Base-by-base conservation (phyloP, 768 basidiomycete genomes). In the Fistulinella prunicolor region DNA sequence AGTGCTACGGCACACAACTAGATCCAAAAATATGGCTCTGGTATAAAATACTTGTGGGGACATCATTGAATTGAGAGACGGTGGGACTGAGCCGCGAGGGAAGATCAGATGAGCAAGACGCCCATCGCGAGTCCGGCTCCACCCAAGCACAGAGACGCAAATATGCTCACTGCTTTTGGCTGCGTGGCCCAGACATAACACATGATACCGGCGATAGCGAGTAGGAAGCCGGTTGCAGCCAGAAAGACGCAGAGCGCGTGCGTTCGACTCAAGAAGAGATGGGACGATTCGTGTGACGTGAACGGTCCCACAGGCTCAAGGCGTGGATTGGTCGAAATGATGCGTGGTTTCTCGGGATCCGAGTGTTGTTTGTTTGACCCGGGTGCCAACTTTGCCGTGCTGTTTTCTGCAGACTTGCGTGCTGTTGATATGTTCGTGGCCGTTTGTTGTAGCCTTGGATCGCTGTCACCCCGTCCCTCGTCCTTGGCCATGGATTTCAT, bases 291-390 rank as follows among this genome's bases (percentile, higher is more conserved):
- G 66, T 21, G 69, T 19, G 57, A 23, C 51, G 59, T 61, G 60
- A 80, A 78, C 5, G 69, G 73, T 9, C 78, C 78, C 19, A 79
- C 73, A 50, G 73, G 74, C 41, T 77, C 77, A 7, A 83, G 52
- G 43, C 76, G 78, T 6, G 81, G 80, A 55, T 79, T 69, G 17
- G 61, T 51, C 7, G 66, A 75, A 57, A 73, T 72, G 22, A 79
- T 66, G 4, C 62, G 61, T 2, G 61, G 61, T 20, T 66, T 60
- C 29, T 55, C 17, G 9, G 44, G 20, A 22, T 24, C 45, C 1
- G 57, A 58, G n/a, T 21, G 20, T 14, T 32, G 46, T 20, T 2
- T 30, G 37, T 12, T 32, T 32, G 13, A 12, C 30, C 26, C 26
- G 26, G n/a, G n/a, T n/a, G n/a, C n/a, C n/a, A 32, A 32, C 13